Evolutionary conservation across 116 monocot species (phyloP).

Genomic region (Posidonia oceanica): DNA sequence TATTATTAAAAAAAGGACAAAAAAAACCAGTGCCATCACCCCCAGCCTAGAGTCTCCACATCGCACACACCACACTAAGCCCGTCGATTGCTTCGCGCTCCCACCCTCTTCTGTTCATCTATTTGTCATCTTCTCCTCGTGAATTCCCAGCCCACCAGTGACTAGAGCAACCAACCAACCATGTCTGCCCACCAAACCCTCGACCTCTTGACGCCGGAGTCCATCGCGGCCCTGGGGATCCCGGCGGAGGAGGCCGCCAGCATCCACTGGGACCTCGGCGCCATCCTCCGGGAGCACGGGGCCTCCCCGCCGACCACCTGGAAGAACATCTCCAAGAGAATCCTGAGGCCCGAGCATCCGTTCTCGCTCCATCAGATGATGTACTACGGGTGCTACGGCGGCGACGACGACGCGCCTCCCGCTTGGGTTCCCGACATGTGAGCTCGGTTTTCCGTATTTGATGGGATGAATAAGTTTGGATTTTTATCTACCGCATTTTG

Average conservation of each 20-base stretch:
- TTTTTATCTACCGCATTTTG: not conserved
- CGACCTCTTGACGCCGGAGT: conserved; percentile 30
- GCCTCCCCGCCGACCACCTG: conserved; percentile 41
- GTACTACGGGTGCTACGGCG: conserved; percentile 75
- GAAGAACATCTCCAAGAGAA: conserved; percentile 30
- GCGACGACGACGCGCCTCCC: conserved; percentile 50
- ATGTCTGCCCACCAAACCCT: conserved; percentile 10
- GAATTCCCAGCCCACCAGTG: too few relatives aligned
- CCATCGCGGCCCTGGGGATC: conserved; percentile 34
- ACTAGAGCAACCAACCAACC: too few relatives aligned
- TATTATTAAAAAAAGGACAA: too few relatives aligned
- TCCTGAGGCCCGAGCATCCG: conserved; percentile 51
- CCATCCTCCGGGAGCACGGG: conserved; percentile 32
- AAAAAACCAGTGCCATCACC: too few relatives aligned
- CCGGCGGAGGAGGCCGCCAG: conserved; percentile 39
- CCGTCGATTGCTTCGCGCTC: too few relatives aligned
- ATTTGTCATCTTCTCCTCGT: too few relatives aligned
- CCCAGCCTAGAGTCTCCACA: too few relatives aligned
- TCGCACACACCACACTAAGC: too few relatives aligned
- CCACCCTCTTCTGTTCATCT: too few relatives aligned
- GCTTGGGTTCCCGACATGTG: conserved; percentile 68
- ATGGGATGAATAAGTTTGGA: not conserved
- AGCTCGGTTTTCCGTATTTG: not conserved
- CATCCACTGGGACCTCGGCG: conserved; percentile 32
- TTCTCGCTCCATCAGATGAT: conserved; percentile 90